Conservation (phyloP, 495 filamentous ascomycete species). For the Niebla homalea region DNA sequence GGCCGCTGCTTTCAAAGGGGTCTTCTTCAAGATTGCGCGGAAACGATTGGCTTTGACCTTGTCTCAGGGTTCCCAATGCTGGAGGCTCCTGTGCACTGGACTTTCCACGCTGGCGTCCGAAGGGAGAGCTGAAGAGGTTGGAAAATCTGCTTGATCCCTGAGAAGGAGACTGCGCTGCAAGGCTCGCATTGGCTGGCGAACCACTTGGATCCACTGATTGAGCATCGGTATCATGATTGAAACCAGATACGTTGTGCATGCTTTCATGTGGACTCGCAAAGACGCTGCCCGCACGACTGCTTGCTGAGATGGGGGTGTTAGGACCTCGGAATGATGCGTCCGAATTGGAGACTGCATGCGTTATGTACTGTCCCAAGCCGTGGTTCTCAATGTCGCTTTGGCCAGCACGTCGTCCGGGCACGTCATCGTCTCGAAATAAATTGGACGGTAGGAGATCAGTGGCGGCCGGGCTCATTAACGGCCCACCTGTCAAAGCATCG, state of each 20-base stretch:
- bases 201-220: conserved; percentile 19
- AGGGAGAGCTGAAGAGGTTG: conserved; percentile 43
- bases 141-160: conserved; percentile 39
- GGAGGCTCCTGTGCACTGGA: conserved; percentile 54
- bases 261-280: conserved; percentile 56
- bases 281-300: conserved; percentile 46
- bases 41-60: conserved; percentile 71
- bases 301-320: conserved; percentile 58
- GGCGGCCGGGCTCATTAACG: conserved; percentile 71
- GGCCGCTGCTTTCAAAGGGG: conserved; percentile 51
- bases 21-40: conserved; percentile 52
- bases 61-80: conserved; percentile 57
- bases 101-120: conserved; percentile 61
- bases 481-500: conserved; percentile 41
- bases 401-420: conserved; percentile 36
- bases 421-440: conserved; percentile 66
- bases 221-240: conserved; percentile 21
- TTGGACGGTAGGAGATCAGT: conserved; percentile 66
- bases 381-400: conserved; percentile 15
- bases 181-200: conserved; percentile 17
- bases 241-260: conserved; percentile 35
- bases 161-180: conserved; percentile 12
- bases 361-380: conserved; percentile 23
- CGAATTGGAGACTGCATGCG: conserved; percentile 25
- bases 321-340: conserved; percentile 38